phyloP scores from a whole-genome alignment of 2,329 filamentous ascomycete genomes.

The Xylariaceae sp. region DNA sequence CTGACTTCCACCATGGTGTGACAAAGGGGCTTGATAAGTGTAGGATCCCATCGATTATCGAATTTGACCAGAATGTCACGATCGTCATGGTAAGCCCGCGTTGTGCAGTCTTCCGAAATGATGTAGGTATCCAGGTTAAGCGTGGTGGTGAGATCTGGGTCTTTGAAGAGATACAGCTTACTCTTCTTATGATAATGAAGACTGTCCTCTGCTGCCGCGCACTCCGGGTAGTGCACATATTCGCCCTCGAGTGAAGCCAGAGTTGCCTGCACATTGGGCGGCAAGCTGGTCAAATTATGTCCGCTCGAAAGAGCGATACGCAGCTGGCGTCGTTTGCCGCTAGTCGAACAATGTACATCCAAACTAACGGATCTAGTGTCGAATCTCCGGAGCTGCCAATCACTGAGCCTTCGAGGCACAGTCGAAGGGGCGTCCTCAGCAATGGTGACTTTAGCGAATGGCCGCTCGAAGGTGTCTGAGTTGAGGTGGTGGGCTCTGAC shows the following conservation, averaged over 20 bases:
- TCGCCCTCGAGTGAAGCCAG: conserved; percentile 8
- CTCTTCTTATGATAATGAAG: conserved; percentile 14
- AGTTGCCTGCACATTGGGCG: not conserved
- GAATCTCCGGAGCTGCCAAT: too few relatives aligned
- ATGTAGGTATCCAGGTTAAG: conserved; percentile 25
- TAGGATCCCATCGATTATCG: not conserved
- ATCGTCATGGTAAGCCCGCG: conserved; percentile 28
- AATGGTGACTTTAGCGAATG: too few relatives aligned
- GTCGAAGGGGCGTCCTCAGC: too few relatives aligned
- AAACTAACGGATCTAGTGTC: too few relatives aligned
- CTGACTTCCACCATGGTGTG: conserved; percentile 8
- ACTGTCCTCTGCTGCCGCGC: conserved; percentile 27
- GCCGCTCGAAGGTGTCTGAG: too few relatives aligned
- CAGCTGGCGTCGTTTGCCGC: too few relatives aligned
- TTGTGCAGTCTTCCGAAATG: conserved; percentile 22
- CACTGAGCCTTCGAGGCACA: too few relatives aligned
- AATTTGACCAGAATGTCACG: conserved; percentile 25
- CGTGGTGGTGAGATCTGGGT: conserved; percentile 14
- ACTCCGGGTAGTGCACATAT: conserved; percentile 19
- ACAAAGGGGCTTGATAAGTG: too few relatives aligned
- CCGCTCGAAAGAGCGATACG: too few relatives aligned
- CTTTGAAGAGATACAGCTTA: conserved; percentile 27
- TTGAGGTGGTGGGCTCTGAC: too few relatives aligned
- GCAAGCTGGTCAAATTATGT: conserved; percentile 3
- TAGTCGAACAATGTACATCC: too few relatives aligned